Conservation (phyloP, 2,329 filamentous ascomycete species). For the Fusarium stilboides region DNA sequence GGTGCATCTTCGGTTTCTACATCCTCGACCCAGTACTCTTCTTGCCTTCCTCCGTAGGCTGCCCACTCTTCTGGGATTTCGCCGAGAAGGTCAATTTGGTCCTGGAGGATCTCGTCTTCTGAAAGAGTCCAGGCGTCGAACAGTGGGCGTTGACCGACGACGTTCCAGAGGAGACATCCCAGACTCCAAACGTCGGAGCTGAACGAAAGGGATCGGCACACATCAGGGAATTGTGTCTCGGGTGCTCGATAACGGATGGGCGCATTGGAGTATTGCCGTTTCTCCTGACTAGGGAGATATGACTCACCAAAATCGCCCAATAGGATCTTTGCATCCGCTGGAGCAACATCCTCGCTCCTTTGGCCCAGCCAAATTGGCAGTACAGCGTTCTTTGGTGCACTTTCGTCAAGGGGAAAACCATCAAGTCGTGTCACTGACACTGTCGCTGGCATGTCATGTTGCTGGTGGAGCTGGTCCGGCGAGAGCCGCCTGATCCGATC, state of each 20-base stretch:
- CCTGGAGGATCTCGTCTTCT: constrained; percentile 41
- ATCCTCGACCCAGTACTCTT: constrained; percentile 36
- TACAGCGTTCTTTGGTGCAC: constrained; percentile 36
- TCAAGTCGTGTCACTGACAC: constrained; percentile 42
- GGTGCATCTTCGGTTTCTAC: constrained; percentile 22
- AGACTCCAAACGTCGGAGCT: constrained; percentile 44
- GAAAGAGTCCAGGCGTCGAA: constrained; percentile 44
- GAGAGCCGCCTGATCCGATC: constrained; percentile 34
- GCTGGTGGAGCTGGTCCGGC: constrained; percentile 37
- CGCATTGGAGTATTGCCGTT: constrained; percentile 39
- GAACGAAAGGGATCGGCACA: constrained; percentile 38
- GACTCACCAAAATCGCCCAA: constrained; percentile 45
- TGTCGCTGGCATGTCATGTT: constrained; percentile 31
- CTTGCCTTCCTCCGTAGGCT: constrained; percentile 26
- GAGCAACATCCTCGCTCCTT: constrained; percentile 39
- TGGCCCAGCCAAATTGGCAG: constrained; percentile 43
- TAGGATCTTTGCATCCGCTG: constrained; percentile 39
- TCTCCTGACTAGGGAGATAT: constrained; percentile 32
- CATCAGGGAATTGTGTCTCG: constrained; percentile 41
- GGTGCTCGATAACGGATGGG: constrained; percentile 41
- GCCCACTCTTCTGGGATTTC: constrained; percentile 43
- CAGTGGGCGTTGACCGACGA: constrained; percentile 38
- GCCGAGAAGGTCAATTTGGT: constrained; percentile 40
- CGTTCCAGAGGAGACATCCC: constrained; percentile 43
- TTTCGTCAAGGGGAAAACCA: constrained; percentile 39